A percentile compares a stretch with the other conserved stretches of the same genome.
These are phyloP conservation scores for Talaromyces wortmannii DNA, from an alignment of 495 filamentous ascomycete genomes.

Conservation along the genomic window DNA sequence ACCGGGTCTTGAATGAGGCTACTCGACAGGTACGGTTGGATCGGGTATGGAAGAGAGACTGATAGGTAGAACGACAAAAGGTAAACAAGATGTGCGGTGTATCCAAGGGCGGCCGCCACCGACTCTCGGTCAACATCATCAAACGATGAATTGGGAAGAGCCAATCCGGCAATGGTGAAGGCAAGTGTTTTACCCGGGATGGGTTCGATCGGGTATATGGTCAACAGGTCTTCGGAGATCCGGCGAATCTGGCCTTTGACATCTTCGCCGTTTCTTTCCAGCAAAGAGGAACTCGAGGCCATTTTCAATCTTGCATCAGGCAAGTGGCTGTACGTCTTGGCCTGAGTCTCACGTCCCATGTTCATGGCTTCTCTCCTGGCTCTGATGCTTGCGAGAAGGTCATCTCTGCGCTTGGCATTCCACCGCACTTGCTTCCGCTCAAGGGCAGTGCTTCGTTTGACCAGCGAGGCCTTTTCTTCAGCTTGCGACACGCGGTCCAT, in stretches of 20 bases:
- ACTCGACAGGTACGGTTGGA: conserved; percentile 62
- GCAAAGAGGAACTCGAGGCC: conserved; percentile 40
- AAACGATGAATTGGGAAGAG: conserved; percentile 72
- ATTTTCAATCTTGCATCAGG: conserved; percentile 55
- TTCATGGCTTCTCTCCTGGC: conserved; percentile 61
- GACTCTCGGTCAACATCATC: conserved; percentile 57
- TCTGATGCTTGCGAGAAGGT: conserved; percentile 59
- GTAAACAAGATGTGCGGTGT: conserved; percentile 70
- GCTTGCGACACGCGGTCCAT: conserved; percentile 53
- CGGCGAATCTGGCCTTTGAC: conserved; percentile 76
- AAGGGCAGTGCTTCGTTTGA: conserved; percentile 50
- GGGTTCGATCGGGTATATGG: conserved; percentile 75
- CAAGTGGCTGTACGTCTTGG: conserved; percentile 36
- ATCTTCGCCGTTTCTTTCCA: conserved; percentile 50
- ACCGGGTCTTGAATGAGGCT: conserved; percentile 78
- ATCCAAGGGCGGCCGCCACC: conserved; percentile 76
- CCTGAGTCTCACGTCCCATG: conserved; percentile 51
- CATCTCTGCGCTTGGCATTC: conserved; percentile 49
- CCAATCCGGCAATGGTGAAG: conserved; percentile 69
- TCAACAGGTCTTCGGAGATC: conserved; percentile 72
- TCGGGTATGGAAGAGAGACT: conserved; percentile 73
- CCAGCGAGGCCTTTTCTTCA: conserved; percentile 53
- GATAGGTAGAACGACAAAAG: conserved; percentile 77
- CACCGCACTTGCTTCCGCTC: conserved; percentile 60
- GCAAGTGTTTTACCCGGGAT: conserved; percentile 52